phyloP scores from a whole-genome alignment of 2,329 filamentous ascomycete species.

The Trichophyton rubrum region DNA sequence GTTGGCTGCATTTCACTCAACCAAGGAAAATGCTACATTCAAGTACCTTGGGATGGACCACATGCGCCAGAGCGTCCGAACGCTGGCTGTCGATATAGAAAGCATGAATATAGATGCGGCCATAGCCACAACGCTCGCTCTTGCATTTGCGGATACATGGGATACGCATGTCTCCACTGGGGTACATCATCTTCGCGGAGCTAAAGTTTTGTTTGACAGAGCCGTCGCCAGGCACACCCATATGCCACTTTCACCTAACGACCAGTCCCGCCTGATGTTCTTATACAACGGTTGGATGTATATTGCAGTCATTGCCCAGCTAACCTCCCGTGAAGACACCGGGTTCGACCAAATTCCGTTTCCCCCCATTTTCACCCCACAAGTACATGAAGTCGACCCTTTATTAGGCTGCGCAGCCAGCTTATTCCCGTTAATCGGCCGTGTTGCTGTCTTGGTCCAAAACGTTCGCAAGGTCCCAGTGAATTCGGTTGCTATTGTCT shows the following conservation, averaged over 20 bases:
- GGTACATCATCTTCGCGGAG: conserved; percentile 56
- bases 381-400: conserved; percentile 51
- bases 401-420: conserved; percentile 57
- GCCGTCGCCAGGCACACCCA: conserved; percentile 38
- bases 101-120: conserved; percentile 54
- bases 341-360: conserved; percentile 37
- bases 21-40: conserved; percentile 44
- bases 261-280: conserved; percentile 48
- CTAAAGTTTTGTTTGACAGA: conserved; percentile 50
- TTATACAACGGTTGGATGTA: conserved; percentile 62
- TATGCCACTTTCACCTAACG: conserved; percentile 30
- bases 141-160: conserved; percentile 61
- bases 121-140: conserved; percentile 55
- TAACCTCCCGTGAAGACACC: conserved; percentile 50
- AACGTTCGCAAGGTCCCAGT: conserved; percentile 43
- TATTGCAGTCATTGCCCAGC: conserved; percentile 57
- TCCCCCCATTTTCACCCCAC: conserved; percentile 27
- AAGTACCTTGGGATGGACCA: conserved; percentile 54
- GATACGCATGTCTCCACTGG: conserved; percentile 57
- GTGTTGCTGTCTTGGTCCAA: conserved; percentile 53
- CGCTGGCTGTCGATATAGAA: conserved; percentile 46
- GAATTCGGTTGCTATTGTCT: conserved; percentile 51
- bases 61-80: conserved; percentile 52
- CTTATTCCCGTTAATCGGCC: conserved; percentile 56
- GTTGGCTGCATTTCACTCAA: conserved; percentile 57